Evolutionary conservation across 225 moss, liverwort and hornwort species (phyloP), one percentile per base, ranked within the genome.

Genomic region (Physcomitrium patens): DNA sequence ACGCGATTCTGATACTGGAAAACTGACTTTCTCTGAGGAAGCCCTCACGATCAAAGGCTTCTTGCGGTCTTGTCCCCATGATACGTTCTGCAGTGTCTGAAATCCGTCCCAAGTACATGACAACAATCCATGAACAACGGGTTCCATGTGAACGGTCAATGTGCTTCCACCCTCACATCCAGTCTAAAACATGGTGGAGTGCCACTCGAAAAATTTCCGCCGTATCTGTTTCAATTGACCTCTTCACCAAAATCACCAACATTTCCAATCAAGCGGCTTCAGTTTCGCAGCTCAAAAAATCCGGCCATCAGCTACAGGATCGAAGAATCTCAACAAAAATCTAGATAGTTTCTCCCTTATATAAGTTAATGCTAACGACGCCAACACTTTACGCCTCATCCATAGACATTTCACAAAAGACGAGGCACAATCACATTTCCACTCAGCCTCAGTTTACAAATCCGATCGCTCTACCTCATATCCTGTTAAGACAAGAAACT

Each of bases 1-100:
- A 15, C 80, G 79, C 47, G 84, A 88, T 77, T 91, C 92, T 46
- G 79, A 78, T 22, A 24, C 45, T 51, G 63, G 69, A 53, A 76
- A 56, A 15, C 77, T 76, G 12, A 59, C 67, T 37, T 52, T 70
- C 69, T 83, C 80, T 27, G 58, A 11, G 17, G 72, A 65, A 65
- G 83, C 80, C 70, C 59, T 79, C 57, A 80, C 88, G 60, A 49
- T 42, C 60, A 83, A 75, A 75, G 56, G 75, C 65, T 26, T 71
- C 44, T 48, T 58, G 52, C 45, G 49, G 31, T 7, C 31, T 56
- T 60, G 46, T 68, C 49, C 58, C 47, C 63, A 53, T 3, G 37
- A 43, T 31, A 49, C 65, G 53, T 68, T 71, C n/a, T 42, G 37
- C 57, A 72, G 43, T 71, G 63, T n/a, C 86, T 86, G 77, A 52